Base-by-base conservation (phyloP, 352 stramenopile species). In the Pythium pyrilobum region DNA sequence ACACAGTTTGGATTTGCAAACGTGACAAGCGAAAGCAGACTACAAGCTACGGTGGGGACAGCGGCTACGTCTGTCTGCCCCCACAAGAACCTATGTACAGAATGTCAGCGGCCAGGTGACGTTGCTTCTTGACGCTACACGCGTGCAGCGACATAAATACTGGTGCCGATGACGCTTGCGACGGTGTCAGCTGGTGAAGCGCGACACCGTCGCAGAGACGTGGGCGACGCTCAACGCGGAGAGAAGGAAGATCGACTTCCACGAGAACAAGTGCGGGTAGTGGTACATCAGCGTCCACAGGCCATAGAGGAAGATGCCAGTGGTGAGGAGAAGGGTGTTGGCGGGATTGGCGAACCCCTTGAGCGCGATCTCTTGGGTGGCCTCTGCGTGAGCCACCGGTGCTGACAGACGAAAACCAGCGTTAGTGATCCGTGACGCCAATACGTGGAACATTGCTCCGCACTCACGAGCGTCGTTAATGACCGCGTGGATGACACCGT, bases 251-350 rank as follows among this genome's bases (percentile, higher is more conserved):
- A 83, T 72, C 25, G 77, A 72, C 52, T 85, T 89, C 81, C 78
- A 89, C 27, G 78, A 77, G 43, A 89, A 89, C 4, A 87, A 66
- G 42, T 92, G 72, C 27, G 81, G 81, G 52, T 82, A 86, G 62
- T 92, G 74, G 56, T 89, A 89, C 34, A 89, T 69, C n/a, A 87
- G 55, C 46, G 78, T 87, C 81, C 81, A 92, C 15, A 92, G 43
- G 4, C 78, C 73, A 41, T 88, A 92, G 31, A 92, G 64, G 20
- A 81, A 68, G 13, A 86, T 41, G 13, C 81, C 78, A 23, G 78
- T 92, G 28, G 83, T 54, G 29, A 82, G 29, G 18, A 92, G 56
- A 41, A 92, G 58, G n/a, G 68, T 66, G 45, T 80, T 87, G 8
- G 69, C 64, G 0, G 81, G 71, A 43, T 85, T 80, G 21, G 81